phyloP scores from a whole-genome alignment of 306 rosid species.

The Parietaria judaica region DNA sequence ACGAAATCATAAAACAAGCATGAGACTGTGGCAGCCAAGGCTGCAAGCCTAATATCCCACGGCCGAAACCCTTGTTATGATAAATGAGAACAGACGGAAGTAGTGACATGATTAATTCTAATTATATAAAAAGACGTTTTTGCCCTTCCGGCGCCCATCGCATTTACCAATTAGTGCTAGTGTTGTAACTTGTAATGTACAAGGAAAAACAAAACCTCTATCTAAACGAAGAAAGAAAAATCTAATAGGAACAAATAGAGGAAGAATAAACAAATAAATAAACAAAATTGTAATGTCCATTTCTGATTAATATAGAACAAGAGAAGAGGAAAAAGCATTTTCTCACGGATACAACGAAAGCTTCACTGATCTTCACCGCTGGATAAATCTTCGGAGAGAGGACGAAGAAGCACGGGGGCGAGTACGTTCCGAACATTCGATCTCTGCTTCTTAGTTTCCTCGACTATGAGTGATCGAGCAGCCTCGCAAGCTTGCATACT shows the following conservation, averaged over 20 bases:
- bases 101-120: no score
- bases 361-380: slow-evolving; percentile 28
- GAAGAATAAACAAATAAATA: no score
- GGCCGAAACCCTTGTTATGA: no score
- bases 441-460: slow-evolving; percentile 59
- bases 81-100: no score
- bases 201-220: background rate
- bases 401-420: slow-evolving; percentile 50
- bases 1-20: no score
- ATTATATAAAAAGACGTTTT: no score
- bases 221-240: background rate
- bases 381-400: slow-evolving; percentile 23
- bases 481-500: slow-evolving; percentile 52
- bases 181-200: background rate
- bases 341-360: background rate
- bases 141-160: no score
- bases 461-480: slow-evolving; percentile 42
- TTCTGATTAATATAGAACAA: background rate
- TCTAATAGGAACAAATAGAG: no score
- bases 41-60: no score
- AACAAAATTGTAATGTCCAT: background rate
- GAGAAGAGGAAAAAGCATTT: no score
- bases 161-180: no score
- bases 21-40: no score
- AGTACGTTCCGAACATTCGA: slow-evolving; percentile 47